These are phyloP conservation scores for Tephrocybe sp. DNA, from an alignment of 768 basidiomycete species.

Conservation along the genomic window DNA sequence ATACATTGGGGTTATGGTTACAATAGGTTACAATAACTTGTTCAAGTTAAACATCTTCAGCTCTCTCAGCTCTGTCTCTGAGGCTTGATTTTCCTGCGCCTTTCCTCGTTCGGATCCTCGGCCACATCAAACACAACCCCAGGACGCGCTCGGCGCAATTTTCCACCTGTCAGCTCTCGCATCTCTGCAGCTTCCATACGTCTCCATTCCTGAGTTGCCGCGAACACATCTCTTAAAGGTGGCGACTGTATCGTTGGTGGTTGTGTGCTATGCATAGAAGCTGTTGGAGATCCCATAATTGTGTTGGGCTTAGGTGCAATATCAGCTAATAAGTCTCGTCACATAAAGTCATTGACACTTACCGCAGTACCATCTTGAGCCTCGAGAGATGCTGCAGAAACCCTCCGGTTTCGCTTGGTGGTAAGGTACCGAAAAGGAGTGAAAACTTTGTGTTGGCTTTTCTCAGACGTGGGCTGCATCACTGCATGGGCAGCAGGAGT, in stretches of 20 bases:
- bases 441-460: slow-evolving; percentile 45
- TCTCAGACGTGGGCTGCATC: slow-evolving; percentile 28
- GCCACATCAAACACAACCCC: slow-evolving; percentile 66
- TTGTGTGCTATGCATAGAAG: slow-evolving; percentile 54
- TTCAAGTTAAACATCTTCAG: too few relatives aligned
- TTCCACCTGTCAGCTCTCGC: slow-evolving; percentile 34
- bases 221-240: slow-evolving; percentile 57
- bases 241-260: slow-evolving; percentile 51
- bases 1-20: too few relatives aligned
- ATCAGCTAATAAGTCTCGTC: slow-evolving; percentile 10
- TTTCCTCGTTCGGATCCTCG: slow-evolving; percentile 49
- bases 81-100: slow-evolving; percentile 18
- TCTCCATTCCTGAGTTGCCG: slow-evolving; percentile 71
- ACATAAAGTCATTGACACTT: slow-evolving; percentile 25
- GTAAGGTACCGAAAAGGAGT: slow-evolving; percentile 62
- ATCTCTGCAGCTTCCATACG: slow-evolving; percentile 56
- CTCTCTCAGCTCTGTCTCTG: slow-evolving; percentile 11
- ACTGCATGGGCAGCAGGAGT: slow-evolving; percentile 27
- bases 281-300: slow-evolving; percentile 70
- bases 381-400: slow-evolving; percentile 75
- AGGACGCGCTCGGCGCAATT: slow-evolving; percentile 45
- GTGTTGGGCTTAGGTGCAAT: slow-evolving; percentile 53
- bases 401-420: slow-evolving; percentile 56
- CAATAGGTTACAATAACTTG: too few relatives aligned
- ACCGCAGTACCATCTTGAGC: slow-evolving; percentile 80